Conservation (phyloP, 73 alveolate genomes). For the Uronychia setigera region DNA sequence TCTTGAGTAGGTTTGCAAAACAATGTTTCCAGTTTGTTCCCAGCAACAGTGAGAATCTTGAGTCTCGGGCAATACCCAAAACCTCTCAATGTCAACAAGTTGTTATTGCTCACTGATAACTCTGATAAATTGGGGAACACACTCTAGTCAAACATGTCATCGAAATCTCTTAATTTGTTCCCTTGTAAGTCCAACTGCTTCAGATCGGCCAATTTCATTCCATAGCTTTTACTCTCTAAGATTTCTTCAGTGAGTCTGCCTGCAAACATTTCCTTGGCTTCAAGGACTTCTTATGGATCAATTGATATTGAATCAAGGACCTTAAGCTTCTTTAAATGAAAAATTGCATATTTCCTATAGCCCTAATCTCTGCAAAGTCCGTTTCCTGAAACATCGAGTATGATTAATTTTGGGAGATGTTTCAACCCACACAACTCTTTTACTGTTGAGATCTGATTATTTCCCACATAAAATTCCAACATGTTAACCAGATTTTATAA, state of each 20-base stretch:
- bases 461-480: constrained; percentile 84
- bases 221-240: constrained; percentile 65
- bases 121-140: constrained; percentile 73
- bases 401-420: constrained; percentile 57
- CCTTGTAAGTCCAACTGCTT: constrained; percentile 67
- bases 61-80: constrained; percentile 64
- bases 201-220: constrained; percentile 58
- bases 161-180: constrained; percentile 82
- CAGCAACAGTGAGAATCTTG: constrained; percentile 41
- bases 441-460: constrained; percentile 64
- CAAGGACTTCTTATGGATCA: constrained; percentile 71
- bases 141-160: constrained; percentile 78
- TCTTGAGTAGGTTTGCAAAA: constrained; percentile 5
- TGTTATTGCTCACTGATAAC: constrained; percentile 46
- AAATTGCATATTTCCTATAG: constrained; percentile 52
- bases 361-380: constrained; percentile 49
- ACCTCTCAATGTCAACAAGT: constrained; percentile 34
- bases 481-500: constrained; percentile 69
- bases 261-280: constrained; percentile 84
- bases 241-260: constrained; percentile 89
- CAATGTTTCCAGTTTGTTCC: constrained; percentile 63
- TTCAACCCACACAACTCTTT: constrained; percentile 57
- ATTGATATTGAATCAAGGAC: constrained; percentile 84
- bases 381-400: constrained; percentile 68
- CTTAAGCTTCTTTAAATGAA: constrained; percentile 57